A percentile compares a stretch with the other conserved stretches of the same genome.
phyloP scores from a whole-genome alignment of 345 rosid species.

The Rubroshorea leprosula region DNA sequence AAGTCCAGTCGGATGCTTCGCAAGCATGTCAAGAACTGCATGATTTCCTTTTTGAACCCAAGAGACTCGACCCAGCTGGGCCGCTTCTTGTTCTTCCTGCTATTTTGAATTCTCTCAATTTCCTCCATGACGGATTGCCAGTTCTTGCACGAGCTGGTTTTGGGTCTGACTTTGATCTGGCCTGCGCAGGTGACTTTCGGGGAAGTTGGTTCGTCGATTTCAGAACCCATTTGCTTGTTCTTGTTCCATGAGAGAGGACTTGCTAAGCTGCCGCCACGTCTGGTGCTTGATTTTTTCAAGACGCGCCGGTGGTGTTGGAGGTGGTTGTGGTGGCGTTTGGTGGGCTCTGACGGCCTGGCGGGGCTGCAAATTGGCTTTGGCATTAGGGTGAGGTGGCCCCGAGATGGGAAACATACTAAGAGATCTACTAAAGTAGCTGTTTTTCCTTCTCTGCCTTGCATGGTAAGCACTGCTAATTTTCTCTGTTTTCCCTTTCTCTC shows the following conservation, averaged over 20 bases:
- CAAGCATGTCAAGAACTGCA: slow-evolving; percentile 69
- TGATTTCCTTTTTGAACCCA: slow-evolving; percentile 64
- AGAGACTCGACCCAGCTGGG: slow-evolving; percentile 45
- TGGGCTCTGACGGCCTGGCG: slow-evolving; percentile 43
- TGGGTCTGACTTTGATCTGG: slow-evolving; percentile 81
- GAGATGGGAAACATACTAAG: slow-evolving; percentile 77
- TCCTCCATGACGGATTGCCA: slow-evolving; percentile 83
- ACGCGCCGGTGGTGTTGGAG: slow-evolving; percentile 29
- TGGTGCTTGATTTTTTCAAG: slow-evolving; percentile 31
- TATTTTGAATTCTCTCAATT: slow-evolving; percentile 52
- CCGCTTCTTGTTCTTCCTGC: slow-evolving; percentile 30
- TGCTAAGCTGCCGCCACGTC: slow-evolving; percentile 29
- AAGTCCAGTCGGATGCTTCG: slow-evolving; percentile 50
- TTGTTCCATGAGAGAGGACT: slow-evolving; percentile 70
- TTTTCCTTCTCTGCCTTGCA: slow-evolving; percentile 65
- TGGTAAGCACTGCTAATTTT: slow-evolving; percentile 19
- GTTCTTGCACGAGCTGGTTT: slow-evolving; percentile 50
- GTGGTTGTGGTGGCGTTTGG: slow-evolving; percentile 34
- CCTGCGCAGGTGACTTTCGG: slow-evolving; percentile 93
- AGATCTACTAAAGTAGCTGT: slow-evolving; percentile 68
- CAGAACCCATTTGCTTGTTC: slow-evolving; percentile 45
- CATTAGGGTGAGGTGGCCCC: slow-evolving; percentile 59
- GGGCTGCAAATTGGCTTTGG: slow-evolving; percentile 76
- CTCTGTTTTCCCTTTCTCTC: slow-evolving; percentile 11
- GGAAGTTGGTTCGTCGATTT: slow-evolving; percentile 68